These are phyloP conservation scores for Epichloe baconii DNA, from an alignment of 2,329 filamentous ascomycete genomes.

Conservation along the genomic window DNA sequence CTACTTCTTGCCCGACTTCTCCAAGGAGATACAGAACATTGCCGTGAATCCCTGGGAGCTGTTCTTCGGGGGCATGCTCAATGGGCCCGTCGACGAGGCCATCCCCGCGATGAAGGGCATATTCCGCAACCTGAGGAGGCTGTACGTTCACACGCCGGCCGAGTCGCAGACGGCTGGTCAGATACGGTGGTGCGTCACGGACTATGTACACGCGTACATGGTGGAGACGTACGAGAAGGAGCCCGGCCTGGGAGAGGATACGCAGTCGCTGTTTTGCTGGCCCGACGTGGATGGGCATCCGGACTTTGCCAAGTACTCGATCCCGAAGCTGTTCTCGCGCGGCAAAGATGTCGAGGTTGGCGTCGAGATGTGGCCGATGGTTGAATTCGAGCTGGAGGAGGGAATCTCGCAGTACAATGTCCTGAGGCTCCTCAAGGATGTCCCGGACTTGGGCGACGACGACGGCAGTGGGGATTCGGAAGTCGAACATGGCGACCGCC, in stretches of 20 bases:
- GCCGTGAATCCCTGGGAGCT: slow-evolving; percentile 10
- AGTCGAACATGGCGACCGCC: slow-evolving; percentile 4
- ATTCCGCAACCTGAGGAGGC: slow-evolving; percentile 14
- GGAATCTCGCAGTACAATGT: slow-evolving; percentile 10
- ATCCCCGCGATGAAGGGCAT: neutral
- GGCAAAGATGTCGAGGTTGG: slow-evolving; percentile 2
- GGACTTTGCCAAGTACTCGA: slow-evolving; percentile 16
- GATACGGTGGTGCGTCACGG: slow-evolving; percentile 20
- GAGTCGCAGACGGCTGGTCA: neutral
- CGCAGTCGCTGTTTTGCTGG: slow-evolving; percentile 18
- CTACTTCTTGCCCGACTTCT: slow-evolving; percentile 14
- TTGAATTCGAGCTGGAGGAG: slow-evolving; percentile 14
- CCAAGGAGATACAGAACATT: slow-evolving; percentile 17
- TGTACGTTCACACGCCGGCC: slow-evolving; percentile 12
- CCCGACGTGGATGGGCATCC: slow-evolving; percentile 18
- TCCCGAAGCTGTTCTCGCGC: slow-evolving; percentile 7
- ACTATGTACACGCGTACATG: slow-evolving; percentile 15
- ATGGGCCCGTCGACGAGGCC: slow-evolving; percentile 1
- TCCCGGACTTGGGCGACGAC: slow-evolving; percentile 1
- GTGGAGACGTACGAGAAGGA: slow-evolving; percentile 15
- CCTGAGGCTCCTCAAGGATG: slow-evolving; percentile 6
- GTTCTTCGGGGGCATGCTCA: neutral
- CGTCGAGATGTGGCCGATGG: slow-evolving; percentile 17
- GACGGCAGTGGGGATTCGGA: slow-evolving; percentile 1
- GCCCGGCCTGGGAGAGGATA: slow-evolving; percentile 13